phyloP scores from a whole-genome alignment of 2,329 filamentous ascomycete species.

The Cladosporium sphaerospermum region DNA sequence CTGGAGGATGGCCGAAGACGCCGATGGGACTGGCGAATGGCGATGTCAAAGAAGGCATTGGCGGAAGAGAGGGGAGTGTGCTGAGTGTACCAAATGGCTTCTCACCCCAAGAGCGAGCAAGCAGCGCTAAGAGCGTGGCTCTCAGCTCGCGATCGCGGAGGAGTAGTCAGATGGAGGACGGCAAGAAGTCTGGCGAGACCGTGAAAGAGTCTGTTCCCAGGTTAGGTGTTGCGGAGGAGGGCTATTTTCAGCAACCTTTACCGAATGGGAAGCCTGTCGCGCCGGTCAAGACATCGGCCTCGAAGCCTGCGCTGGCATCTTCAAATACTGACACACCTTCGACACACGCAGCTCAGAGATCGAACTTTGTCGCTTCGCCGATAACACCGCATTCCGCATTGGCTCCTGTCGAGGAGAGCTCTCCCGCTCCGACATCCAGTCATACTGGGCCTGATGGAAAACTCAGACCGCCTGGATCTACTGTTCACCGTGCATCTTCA shows the following conservation, averaged over 20 bases:
- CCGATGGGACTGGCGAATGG: slow-evolving; percentile 33
- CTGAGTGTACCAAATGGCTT: slow-evolving; percentile 22
- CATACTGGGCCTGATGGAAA: slow-evolving; percentile 16
- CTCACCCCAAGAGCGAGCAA: slow-evolving; percentile 20
- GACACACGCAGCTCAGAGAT: slow-evolving; percentile 14
- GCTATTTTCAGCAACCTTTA: slow-evolving; percentile 38
- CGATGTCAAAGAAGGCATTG: slow-evolving; percentile 34
- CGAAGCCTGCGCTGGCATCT: slow-evolving; percentile 13
- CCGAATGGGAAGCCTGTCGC: slow-evolving; percentile 31
- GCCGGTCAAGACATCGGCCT: slow-evolving; percentile 28
- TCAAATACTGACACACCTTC: slow-evolving; percentile 15
- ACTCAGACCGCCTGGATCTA: slow-evolving; percentile 22
- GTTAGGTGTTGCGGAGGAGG: slow-evolving; percentile 35
- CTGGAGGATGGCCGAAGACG: slow-evolving; percentile 25
- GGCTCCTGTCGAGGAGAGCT: slow-evolving; percentile 26
- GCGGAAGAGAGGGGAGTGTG: slow-evolving; percentile 26
- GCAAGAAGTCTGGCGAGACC: slow-evolving; percentile 26
- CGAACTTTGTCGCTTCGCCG: slow-evolving; percentile 17
- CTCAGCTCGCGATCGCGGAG: slow-evolving; percentile 33
- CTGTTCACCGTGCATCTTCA: slow-evolving; percentile 29
- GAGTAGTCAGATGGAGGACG: slow-evolving; percentile 22
- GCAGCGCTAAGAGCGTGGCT: slow-evolving; percentile 23
- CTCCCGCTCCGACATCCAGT: slow-evolving; percentile 16
- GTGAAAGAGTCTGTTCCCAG: slow-evolving; percentile 22
- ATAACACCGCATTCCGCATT: slow-evolving; percentile 20